These are phyloP conservation scores for Castanopsis chinensis DNA, from an alignment of 306 rosid genomes.

Conservation along the genomic window DNA sequence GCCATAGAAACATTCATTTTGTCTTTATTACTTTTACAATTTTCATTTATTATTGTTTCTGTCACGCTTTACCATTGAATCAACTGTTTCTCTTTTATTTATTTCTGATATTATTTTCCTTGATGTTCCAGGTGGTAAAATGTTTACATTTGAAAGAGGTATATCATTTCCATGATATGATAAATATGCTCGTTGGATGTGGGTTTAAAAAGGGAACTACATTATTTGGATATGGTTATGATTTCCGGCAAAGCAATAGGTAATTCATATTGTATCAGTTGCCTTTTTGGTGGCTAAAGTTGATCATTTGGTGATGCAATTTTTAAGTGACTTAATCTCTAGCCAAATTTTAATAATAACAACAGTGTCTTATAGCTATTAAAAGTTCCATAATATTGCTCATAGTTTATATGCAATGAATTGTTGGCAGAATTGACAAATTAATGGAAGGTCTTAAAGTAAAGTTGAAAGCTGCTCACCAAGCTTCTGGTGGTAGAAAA, in stretches of 20 bases:
- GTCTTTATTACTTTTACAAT: background rate
- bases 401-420: background rate
- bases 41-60: background rate
- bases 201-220: conserved; percentile 91
- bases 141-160: conserved; percentile 66
- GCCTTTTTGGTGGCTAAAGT: background rate
- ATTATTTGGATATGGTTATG: conserved; percentile 92
- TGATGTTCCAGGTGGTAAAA: conserved; percentile 62
- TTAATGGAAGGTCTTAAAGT: conserved; percentile 68
- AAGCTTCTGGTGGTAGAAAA: conserved; percentile 92
- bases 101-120: conserved; percentile 1
- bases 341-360: background rate
- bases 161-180: conserved; percentile 88
- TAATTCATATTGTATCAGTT: conserved; percentile 20
- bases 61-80: background rate
- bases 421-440: conserved; percentile 60
- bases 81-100: background rate
- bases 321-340: background rate
- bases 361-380: conserved; percentile 1
- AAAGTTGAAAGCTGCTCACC: conserved; percentile 78
- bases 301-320: background rate
- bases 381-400: background rate
- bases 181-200: conserved; percentile 76
- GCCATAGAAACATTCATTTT: background rate
- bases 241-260: conserved; percentile 95